These are phyloP conservation scores for Neurospora sp. DNA, from an alignment of 495 filamentous ascomycete genomes.

Conservation along the genomic window DNA sequence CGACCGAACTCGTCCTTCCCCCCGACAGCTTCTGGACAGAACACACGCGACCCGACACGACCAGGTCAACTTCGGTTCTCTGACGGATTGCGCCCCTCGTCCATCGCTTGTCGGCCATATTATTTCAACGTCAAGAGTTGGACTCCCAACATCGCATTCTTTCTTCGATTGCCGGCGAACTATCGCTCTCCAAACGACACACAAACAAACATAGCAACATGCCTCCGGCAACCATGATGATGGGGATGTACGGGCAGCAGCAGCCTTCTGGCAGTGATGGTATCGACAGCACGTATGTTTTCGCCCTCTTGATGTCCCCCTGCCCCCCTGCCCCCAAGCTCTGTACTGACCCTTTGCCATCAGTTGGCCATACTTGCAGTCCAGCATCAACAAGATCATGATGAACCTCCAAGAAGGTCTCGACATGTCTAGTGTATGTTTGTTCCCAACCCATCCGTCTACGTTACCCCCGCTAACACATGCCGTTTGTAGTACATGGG, in stretches of 20 bases:
- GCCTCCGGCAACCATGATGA: slow-evolving; percentile 13
- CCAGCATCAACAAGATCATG: slow-evolving; percentile 88
- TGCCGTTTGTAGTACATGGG: slow-evolving; percentile 65
- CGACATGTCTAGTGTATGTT: slow-evolving; percentile 76
- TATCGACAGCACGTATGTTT: slow-evolving; percentile 67
- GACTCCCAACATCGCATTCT: neutral
- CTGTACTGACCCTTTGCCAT: slow-evolving; percentile 5
- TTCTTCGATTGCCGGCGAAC: neutral
- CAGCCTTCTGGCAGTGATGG: slow-evolving; percentile 64
- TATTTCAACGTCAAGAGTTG: neutral
- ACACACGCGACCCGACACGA: neutral
- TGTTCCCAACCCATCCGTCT: neutral
- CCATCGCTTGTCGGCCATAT: neutral
- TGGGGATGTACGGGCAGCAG: slow-evolving; percentile 31
- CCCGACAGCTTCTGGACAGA: neutral
- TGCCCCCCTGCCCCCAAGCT: neutral
- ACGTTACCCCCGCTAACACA: slow-evolving; percentile 4
- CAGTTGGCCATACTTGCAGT: slow-evolving; percentile 84
- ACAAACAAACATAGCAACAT: slow-evolving; percentile 7
- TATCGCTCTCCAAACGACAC: neutral
- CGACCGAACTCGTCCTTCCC: neutral
- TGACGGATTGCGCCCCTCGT: neutral
- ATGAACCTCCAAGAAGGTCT: slow-evolving; percentile 78
- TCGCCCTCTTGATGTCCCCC: neutral
- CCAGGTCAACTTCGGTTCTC: neutral